Percentiles rank a stretch among this genome's conserved stretches.
phyloP scores from a whole-genome alignment of 2,329 filamentous ascomycete genomes.

The Penicillium sp. region DNA sequence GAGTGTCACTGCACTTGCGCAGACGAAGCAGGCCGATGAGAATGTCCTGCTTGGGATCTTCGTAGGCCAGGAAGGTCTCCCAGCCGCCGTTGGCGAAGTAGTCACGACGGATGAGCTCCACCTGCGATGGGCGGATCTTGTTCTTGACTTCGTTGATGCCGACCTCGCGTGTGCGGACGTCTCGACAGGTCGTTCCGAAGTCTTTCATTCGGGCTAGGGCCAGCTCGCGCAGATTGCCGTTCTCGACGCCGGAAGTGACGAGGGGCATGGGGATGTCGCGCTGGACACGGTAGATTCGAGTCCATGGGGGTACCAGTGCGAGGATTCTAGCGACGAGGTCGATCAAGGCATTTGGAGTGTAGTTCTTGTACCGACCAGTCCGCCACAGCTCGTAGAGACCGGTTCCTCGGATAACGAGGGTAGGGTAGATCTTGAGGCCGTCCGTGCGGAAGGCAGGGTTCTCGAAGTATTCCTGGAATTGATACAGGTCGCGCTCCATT shows the following conservation, averaged over 20 bases:
- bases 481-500: slow-evolving; percentile 95
- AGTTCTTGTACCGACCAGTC: slow-evolving; percentile 96
- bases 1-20: slow-evolving; percentile 85
- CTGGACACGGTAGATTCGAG: slow-evolving; percentile 96
- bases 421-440: slow-evolving; percentile 97
- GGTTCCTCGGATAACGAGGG: slow-evolving; percentile 93
- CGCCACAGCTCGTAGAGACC: slow-evolving; percentile 97
- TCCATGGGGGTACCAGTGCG: slow-evolving; percentile 94
- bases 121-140: slow-evolving; percentile 94
- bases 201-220: slow-evolving; percentile 98
- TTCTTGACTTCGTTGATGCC: slow-evolving; percentile 99
- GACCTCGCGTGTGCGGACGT: slow-evolving; percentile 93
- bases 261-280: slow-evolving; percentile 99
- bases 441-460: slow-evolving; percentile 95
- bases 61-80: slow-evolving; percentile 98
- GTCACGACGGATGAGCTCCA: slow-evolving; percentile 91
- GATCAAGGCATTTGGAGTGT: slow-evolving; percentile 94
- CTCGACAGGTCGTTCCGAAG: slow-evolving; percentile 94
- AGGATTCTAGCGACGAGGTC: slow-evolving; percentile 96
- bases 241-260: slow-evolving; percentile 97
- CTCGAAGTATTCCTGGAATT: slow-evolving; percentile 97
- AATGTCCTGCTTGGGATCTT: slow-evolving; percentile 98
- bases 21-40: slow-evolving; percentile 86
- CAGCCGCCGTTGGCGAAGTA: slow-evolving; percentile 95
- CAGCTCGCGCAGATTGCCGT: slow-evolving; percentile 91